Conservation (phyloP, 179 eudicot genomes). For the Carnegiea gigantea region DNA sequence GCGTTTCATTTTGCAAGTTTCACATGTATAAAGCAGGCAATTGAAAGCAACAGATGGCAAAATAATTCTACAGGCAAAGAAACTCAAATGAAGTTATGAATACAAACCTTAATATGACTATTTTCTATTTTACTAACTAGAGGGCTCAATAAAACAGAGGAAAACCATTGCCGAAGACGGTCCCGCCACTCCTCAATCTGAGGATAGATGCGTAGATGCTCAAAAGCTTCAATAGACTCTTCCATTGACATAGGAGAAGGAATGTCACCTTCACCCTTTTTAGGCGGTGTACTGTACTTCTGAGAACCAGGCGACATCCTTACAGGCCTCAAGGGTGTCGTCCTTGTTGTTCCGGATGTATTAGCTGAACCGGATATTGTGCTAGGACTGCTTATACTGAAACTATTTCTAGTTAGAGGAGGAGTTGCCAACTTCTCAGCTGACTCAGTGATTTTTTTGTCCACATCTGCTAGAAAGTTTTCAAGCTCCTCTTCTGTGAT, state of each 20-base stretch:
- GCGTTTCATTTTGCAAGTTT: neutral
- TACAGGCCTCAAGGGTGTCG: slow-evolving; percentile 89
- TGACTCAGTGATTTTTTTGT: slow-evolving; percentile 71
- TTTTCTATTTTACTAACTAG: slow-evolving; percentile 66
- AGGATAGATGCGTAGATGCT: slow-evolving; percentile 73
- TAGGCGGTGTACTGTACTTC: slow-evolving; percentile 85
- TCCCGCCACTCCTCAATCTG: slow-evolving; percentile 94
- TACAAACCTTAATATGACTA: slow-evolving; percentile 76
- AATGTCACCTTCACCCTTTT: slow-evolving; percentile 88
- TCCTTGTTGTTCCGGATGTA: slow-evolving; percentile 81
- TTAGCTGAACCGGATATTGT: slow-evolving; percentile 54
- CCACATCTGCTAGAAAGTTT: slow-evolving; percentile 72
- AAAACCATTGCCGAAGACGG: slow-evolving; percentile 92
- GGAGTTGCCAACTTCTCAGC: slow-evolving; percentile 82
- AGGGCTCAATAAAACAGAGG: slow-evolving; percentile 72
- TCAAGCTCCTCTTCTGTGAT: slow-evolving; percentile 76
- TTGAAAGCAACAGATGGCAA: slow-evolving; percentile 1
- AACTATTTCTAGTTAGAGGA: slow-evolving; percentile 59
- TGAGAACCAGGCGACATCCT: slow-evolving; percentile 95
- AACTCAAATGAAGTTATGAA: slow-evolving; percentile 4
- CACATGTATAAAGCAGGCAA: neutral
- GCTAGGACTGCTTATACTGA: slow-evolving; percentile 63
- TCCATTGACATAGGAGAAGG: slow-evolving; percentile 98
- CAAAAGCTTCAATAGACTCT: slow-evolving; percentile 80
- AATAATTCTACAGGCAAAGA: slow-evolving; percentile 10